Conservation (phyloP, 73 alveolate genomes). For the Durusdinium trenchii region DNA sequence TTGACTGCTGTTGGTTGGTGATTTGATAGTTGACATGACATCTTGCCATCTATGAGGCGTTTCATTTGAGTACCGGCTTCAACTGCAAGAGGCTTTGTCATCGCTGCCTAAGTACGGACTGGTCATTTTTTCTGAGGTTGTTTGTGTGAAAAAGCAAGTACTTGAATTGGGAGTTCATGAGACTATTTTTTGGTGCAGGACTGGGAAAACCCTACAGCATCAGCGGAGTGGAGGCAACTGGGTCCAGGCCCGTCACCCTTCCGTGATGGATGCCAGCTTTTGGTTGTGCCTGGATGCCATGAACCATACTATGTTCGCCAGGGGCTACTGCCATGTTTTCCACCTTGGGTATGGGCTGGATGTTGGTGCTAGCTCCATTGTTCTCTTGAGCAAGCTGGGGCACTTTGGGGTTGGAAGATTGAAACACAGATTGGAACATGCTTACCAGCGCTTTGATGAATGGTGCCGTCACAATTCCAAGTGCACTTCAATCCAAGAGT, state of each 20-base stretch:
- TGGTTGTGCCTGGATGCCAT: background rate
- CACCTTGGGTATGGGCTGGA: constrained; percentile 20
- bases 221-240: background rate
- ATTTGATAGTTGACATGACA: background rate
- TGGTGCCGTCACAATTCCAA: background rate
- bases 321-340: constrained; percentile 5
- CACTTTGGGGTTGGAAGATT: background rate
- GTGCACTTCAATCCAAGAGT: background rate
- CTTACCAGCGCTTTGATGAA: background rate
- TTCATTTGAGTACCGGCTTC: background rate
- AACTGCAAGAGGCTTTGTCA: background rate
- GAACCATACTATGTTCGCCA: background rate
- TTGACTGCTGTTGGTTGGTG: background rate
- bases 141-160: background rate
- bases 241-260: constrained; percentile 20
- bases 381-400: background rate
- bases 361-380: background rate
- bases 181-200: background rate
- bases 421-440: background rate
- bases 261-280: background rate
- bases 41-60: background rate
- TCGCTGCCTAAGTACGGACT: background rate
- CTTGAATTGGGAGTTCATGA: no score
- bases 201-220: background rate
- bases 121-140: background rate